A percentile compares a stretch with the other conserved stretches of the same genome.
These are phyloP conservation scores for Balamuthia mandrillaris DNA, from an alignment of 208 protist genomes.

Conservation along the genomic window DNA sequence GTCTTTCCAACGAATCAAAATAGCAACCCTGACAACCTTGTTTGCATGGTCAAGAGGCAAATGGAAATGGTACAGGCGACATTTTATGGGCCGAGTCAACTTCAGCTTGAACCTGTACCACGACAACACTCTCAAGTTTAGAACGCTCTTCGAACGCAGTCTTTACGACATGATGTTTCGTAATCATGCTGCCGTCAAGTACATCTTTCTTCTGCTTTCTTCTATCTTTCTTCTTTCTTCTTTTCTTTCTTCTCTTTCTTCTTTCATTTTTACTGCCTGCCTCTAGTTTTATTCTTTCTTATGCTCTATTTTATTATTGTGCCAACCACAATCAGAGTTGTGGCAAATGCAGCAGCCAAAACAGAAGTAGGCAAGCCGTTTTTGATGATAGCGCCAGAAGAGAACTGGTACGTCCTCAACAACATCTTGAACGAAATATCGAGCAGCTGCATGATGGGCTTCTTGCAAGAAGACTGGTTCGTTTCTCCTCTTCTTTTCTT, in stretches of 20 bases:
- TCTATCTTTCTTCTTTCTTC: too few relatives aligned
- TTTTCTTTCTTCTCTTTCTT: too few relatives aligned
- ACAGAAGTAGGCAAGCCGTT: neutral
- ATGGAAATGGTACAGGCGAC: constrained; percentile 9
- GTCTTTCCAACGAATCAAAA: neutral
- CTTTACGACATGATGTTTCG: constrained; percentile 9
- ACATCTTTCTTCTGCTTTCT: neutral
- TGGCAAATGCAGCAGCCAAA: neutral
- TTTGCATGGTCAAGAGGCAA: neutral
- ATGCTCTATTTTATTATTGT: neutral
- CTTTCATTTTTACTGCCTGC: neutral
- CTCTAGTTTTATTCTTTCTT: neutral
- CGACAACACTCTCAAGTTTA: neutral
- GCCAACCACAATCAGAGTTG: neutral
- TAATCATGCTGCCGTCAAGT: constrained; percentile 30
- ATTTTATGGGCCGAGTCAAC: constrained; percentile 20
- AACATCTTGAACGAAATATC: constrained; percentile 11
- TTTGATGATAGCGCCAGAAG: neutral
- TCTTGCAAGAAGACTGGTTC: neutral
- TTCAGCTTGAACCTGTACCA: neutral
- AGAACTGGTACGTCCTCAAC: constrained; percentile 28
- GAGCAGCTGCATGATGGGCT: neutral
- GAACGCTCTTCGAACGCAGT: neutral
- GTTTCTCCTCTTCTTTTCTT: neutral
- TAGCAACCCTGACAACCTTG: neutral